A percentile compares a stretch with the other conserved stretches of the same genome.
phyloP scores from a whole-genome alignment of 1,284 basidiomycete species.

The Ustilago tritici region DNA sequence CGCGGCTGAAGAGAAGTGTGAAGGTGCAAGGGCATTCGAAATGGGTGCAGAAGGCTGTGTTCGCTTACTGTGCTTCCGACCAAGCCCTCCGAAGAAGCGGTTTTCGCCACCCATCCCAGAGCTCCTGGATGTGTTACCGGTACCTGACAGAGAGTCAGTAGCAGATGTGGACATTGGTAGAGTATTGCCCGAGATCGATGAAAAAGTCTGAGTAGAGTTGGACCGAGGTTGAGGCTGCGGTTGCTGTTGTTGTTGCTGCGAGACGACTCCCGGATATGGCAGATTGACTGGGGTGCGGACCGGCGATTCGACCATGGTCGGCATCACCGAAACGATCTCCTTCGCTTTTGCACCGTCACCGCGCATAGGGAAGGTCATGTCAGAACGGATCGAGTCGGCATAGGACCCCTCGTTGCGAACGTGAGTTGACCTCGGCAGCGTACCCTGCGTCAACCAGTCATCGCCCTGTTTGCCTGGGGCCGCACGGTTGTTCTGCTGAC shows the following conservation, averaged over 20 bases:
- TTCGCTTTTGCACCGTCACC: constrained; percentile 64
- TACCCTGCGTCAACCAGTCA: constrained; percentile 23
- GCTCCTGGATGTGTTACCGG: constrained; percentile 6
- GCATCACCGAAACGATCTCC: constrained; percentile 51
- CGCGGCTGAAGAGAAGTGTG: constrained; percentile 19
- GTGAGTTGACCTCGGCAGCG: constrained; percentile 33
- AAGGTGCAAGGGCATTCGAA: not conserved
- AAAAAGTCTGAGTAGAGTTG: constrained; percentile 36
- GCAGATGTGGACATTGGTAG: constrained; percentile 4
- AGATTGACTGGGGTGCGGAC: constrained; percentile 34
- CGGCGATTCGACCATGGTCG: constrained; percentile 51
- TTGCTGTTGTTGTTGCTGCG: constrained; percentile 23
- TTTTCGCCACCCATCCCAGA: constrained; percentile 21
- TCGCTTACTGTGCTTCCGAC: constrained; percentile 42
- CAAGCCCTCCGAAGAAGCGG: constrained; percentile 50
- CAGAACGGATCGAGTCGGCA: constrained; percentile 59
- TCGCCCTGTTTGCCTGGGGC: constrained; percentile 6
- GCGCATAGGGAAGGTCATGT: constrained; percentile 64
- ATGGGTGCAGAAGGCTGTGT: constrained; percentile 13
- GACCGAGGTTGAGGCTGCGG: constrained; percentile 22
- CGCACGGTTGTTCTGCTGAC: constrained; percentile 35
- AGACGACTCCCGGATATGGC: constrained; percentile 54
- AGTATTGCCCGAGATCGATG: constrained; percentile 8
- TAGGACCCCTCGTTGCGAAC: constrained; percentile 50
- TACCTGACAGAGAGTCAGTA: constrained; percentile 11